Conservation (phyloP, 1,139 yeast species). For the Yamadazyma sp. region DNA sequence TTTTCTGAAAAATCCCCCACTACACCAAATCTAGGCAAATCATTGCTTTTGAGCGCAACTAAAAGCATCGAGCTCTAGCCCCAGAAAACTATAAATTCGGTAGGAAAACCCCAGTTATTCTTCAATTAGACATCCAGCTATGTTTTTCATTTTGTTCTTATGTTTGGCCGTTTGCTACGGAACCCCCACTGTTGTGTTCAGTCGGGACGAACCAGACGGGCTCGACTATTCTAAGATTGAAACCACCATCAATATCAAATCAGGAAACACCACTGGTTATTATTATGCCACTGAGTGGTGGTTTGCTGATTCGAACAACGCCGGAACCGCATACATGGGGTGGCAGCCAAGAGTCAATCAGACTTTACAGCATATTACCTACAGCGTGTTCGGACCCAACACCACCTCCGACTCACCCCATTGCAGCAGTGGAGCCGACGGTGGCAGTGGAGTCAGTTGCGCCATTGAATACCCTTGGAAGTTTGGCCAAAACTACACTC, state of each 20-base stretch:
- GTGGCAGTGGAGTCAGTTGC: constrained; percentile 13
- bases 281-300: constrained; percentile 9
- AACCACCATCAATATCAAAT: constrained; percentile 7
- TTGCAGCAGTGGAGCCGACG: constrained; percentile 13
- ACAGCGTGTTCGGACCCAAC: constrained; percentile 11
- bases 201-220: too few relatives aligned
- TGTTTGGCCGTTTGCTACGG: too few relatives aligned
- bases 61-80: too few relatives aligned
- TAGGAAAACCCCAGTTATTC: too few relatives aligned
- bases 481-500: constrained; percentile 13
- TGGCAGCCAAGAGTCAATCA: constrained; percentile 10
- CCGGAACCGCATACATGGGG: constrained; percentile 6
- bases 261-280: constrained; percentile 8
- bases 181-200: too few relatives aligned
- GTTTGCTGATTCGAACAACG: constrained; percentile 1
- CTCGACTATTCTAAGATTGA: not conserved
- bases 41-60: too few relatives aligned
- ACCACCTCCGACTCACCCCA: constrained; percentile 6
- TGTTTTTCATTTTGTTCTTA: too few relatives aligned
- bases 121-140: too few relatives aligned
- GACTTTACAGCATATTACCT: constrained; percentile 4
- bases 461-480: constrained; percentile 11
- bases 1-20: too few relatives aligned
- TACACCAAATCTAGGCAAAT: too few relatives aligned
- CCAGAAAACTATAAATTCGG: too few relatives aligned